Evolutionary conservation across 306 rosid genomes (phyloP).

Genomic region (Malus sylvestris): DNA sequence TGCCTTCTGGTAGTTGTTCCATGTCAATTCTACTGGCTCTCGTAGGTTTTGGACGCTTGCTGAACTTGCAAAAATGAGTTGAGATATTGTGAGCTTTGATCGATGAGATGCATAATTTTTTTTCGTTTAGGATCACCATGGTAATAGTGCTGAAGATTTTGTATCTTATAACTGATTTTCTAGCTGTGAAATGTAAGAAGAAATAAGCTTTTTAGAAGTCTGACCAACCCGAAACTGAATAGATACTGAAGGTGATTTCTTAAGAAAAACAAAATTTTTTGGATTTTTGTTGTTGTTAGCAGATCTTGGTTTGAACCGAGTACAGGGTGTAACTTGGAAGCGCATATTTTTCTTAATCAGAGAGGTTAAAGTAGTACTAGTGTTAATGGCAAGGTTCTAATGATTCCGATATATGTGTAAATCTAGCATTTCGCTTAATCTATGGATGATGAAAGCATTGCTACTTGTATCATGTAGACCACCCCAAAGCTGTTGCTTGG

Average conservation of each 20-base stretch:
- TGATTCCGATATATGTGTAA: not conserved
- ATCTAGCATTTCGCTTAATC: not conserved
- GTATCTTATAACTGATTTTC: not conserved
- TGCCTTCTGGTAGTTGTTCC: not conserved
- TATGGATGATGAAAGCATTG: not conserved
- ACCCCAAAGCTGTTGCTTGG: not conserved
- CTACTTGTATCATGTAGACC: not conserved
- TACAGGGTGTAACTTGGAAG: not conserved
- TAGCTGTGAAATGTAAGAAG: not conserved
- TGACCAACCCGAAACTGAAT: not conserved
- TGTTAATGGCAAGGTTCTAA: not conserved
- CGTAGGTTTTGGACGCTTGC: not conserved
- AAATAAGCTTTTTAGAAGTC: not conserved
- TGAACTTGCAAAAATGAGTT: not conserved
- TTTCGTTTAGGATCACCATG: not conserved
- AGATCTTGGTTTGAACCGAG: not conserved
- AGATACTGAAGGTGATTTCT: not conserved
- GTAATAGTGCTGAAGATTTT: not conserved
- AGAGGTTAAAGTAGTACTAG: not conserved
- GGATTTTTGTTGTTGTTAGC: not conserved
- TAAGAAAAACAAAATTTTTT: not conserved
- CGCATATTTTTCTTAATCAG: not conserved
- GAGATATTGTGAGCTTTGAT: not conserved
- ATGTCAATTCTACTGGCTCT: not conserved
- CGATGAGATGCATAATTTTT: not conserved